Conservation (phyloP, 148 eudicot genomes). For the Arctostaphylos glauca region DNA sequence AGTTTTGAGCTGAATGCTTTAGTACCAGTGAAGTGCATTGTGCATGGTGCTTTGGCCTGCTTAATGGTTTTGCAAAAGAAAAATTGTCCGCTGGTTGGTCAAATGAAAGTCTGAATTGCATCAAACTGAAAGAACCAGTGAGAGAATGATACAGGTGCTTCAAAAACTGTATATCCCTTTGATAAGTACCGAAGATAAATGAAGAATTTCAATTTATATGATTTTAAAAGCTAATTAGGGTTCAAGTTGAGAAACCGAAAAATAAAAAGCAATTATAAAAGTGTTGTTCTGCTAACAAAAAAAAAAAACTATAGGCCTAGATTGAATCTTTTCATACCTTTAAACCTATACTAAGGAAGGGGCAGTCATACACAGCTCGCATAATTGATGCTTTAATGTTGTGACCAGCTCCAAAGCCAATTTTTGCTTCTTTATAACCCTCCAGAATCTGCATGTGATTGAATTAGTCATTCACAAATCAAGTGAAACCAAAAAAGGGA, state of each 20-base stretch:
- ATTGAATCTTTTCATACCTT: slow-evolving; percentile 43
- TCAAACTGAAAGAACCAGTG: background rate
- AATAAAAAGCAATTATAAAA: background rate
- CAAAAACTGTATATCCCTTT: background rate
- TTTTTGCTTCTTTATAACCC: slow-evolving; percentile 55
- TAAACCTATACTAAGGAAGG: slow-evolving; percentile 67
- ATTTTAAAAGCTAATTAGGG: background rate
- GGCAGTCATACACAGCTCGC: slow-evolving; percentile 76
- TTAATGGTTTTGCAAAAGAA: background rate
- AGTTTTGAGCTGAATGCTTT: background rate
- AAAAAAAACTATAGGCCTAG: background rate
- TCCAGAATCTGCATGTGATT: slow-evolving; percentile 54
- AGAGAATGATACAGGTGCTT: background rate
- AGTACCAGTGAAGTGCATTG: background rate
- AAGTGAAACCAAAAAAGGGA: background rate
- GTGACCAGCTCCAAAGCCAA: slow-evolving; percentile 78
- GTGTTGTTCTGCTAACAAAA: background rate
- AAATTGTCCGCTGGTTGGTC: background rate
- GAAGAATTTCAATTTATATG: background rate
- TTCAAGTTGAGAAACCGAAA: background rate
- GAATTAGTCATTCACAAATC: slow-evolving; percentile 22
- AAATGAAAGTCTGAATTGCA: background rate
- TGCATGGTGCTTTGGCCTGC: background rate
- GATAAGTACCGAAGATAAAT: background rate
- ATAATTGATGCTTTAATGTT: slow-evolving; percentile 56